Conservation (phyloP, 2,329 filamentous ascomycete genomes). For the Pestalotiopsis sp. region DNA sequence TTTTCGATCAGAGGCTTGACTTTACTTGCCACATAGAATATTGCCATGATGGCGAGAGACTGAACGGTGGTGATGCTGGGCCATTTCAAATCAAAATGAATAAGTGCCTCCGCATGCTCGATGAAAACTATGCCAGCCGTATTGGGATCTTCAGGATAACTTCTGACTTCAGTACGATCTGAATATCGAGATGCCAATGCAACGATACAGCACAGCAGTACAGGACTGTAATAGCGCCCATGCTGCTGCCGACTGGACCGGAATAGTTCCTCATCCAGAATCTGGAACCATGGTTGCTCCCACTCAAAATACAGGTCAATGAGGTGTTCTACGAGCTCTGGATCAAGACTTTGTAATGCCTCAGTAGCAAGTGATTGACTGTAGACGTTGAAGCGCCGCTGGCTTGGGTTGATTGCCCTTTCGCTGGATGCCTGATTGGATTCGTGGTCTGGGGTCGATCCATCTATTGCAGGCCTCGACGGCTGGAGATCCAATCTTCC, state of each 20-base stretch:
- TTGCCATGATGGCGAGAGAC: background rate
- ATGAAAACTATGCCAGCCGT: background rate
- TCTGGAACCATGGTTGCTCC: background rate
- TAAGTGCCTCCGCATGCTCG: background rate
- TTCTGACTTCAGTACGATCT: background rate
- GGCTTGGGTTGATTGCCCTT: background rate
- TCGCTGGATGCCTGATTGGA: background rate
- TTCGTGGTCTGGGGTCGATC: background rate
- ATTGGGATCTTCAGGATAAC: background rate
- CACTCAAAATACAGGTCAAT: background rate
- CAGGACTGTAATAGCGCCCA: background rate
- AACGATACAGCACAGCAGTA: background rate
- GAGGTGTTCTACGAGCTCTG: background rate
- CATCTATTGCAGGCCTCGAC: background rate
- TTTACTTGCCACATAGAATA: background rate
- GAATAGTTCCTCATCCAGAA: background rate
- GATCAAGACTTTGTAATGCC: background rate
- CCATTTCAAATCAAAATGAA: slow-evolving; percentile 1
- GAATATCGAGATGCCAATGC: background rate
- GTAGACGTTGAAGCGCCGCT: background rate
- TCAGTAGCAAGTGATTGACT: background rate
- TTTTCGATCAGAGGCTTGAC: background rate
- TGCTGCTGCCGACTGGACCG: background rate
- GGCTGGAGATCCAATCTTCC: background rate
- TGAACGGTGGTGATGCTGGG: background rate